Base-by-base conservation (phyloP, 192 early-diverging fungal genomes). In the Spinellus fusiger region DNA sequence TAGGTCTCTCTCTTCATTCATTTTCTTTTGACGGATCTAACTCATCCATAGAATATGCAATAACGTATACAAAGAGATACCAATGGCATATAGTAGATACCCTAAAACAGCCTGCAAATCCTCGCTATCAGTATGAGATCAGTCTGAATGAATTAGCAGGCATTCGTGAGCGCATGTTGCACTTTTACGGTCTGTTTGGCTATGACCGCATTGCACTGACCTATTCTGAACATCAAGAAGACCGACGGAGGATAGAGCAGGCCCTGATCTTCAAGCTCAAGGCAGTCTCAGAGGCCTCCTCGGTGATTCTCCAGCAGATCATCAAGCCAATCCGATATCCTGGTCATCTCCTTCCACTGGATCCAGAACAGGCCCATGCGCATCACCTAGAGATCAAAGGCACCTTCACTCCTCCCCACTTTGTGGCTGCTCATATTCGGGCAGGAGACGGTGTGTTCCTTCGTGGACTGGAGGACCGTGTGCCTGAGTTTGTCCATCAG, bases 131-230 rank as follows among this genome's bases (percentile, higher is more conserved):
- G 56, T 28, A 23, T 40, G 57, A 70, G 62, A 64, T 69, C 22
- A 62, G 18, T 20, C 22, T 80, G 13, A 58, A 73, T 3, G 64
- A 72, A 53, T 31, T 80, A 13, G 37, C 54, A 1, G 31, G 49
- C 0, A 49, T 68, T 13, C 73, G 68, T 7, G 68, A 80, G 20
- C 53, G 65, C 33, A 13, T 80, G 44, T 59, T 77, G 4, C 71
- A 75, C 49, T 68, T 80, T 29, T 74, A 74, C 5, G 75, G 76
- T 2, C 69, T 77, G 18, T 80, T 77, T 68, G 75, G 75, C 5
- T 68, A 66, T n/a, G 69, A 69, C 5, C 50, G 79, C 1, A 47
- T 80, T 33, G 50, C 54, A 27, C 61, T 73, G 18, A 66, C 65
- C 4, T 35, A 60, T 1, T 26, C 46, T 18, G 18, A n/a, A 27